Evolutionary conservation across 345 rosid genomes (phyloP), one percentile per base, ranked within the genome.

Genomic region (Eutrema yunnanense): DNA sequence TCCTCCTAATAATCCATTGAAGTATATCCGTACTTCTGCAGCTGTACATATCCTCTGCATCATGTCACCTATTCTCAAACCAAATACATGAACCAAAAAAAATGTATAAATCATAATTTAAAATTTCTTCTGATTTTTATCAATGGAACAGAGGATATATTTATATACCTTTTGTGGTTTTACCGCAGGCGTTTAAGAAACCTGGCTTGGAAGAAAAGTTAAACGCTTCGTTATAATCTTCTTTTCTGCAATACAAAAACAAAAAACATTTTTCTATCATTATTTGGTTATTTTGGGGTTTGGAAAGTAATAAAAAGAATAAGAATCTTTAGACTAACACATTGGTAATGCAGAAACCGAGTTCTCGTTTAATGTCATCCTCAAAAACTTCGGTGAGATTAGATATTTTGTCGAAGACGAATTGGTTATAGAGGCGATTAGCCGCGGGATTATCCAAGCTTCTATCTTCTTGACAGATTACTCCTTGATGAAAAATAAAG

Each of bases 271-370:
- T 48, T 27, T 10, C 3, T 43, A 30, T 53, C 51, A 29, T 58
- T 42, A 8, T 11, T 30, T 49, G 29, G 16, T 47, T 37, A 34
- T 10, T 30, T 63, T 16, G 9, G 14, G 9, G 32, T 29, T 34
- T 56, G 43, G 16, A 30, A 14, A 34, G 43, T 19, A 36, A 8
- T 3, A 36, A 2, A 56, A 22, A 58, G 30, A 11, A 37, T 1
- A 19, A 2, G 46, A 58, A 5, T 9, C 16, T 16, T 7, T 2
- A 4, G 8, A 85, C 92, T 69, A 73, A 95, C 99, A 83, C 83
- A 86, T 95, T 89, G 55, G 85, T 80, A 40, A 95, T 86, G 91
- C 99, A 95, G 84, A 95, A 92, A 33, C 85, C 92, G 38, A 88
- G 85, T 30, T 92, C 61, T 69, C 86, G 73, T 46, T 69, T 40